Evolutionary conservation across 2,329 filamentous ascomycete genomes (phyloP).

Genomic region (Cordyceps fumosorosea): DNA sequence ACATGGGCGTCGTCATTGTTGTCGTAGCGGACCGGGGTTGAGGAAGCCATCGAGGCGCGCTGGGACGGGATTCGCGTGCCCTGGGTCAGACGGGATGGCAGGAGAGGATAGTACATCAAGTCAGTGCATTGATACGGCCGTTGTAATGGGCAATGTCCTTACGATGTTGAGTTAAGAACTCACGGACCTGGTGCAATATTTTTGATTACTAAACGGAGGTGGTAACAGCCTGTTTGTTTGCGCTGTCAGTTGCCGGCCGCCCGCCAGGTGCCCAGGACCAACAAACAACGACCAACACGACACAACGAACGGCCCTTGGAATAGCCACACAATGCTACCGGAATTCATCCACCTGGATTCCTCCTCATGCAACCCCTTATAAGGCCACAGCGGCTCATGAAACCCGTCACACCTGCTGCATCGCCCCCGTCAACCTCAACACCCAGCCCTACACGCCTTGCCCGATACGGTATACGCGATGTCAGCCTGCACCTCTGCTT

Average conservation of each 20-base stretch:
- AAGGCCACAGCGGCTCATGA: not conserved
- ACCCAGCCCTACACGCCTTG: not conserved
- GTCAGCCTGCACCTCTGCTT: constrained; percentile 1
- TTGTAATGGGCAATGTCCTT: not conserved
- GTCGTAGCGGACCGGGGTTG: not conserved
- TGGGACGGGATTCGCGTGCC: constrained; percentile 5
- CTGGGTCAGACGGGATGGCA: not conserved
- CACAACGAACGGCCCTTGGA: not conserved
- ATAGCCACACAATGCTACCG: not conserved
- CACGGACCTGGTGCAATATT: too few species aligned
- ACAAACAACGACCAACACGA: not conserved
- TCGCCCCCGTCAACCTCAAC: not conserved
- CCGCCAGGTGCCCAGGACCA: not conserved
- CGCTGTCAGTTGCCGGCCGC: not conserved
- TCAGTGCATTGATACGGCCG: not conserved
- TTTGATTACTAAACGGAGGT: too few species aligned
- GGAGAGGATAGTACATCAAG: not conserved
- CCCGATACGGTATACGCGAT: not conserved
- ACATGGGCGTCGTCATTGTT: constrained; percentile 10
- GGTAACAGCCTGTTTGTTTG: not conserved
- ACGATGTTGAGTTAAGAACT: too few species aligned
- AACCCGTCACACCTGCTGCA: not conserved
- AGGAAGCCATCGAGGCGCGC: not conserved
- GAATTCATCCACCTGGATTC: not conserved
- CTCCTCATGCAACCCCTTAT: not conserved